Evolutionary conservation across 2,329 filamentous ascomycete genomes (phyloP), one percentile per base, ranked within the genome.

Genomic region (Fusarium nanum): DNA sequence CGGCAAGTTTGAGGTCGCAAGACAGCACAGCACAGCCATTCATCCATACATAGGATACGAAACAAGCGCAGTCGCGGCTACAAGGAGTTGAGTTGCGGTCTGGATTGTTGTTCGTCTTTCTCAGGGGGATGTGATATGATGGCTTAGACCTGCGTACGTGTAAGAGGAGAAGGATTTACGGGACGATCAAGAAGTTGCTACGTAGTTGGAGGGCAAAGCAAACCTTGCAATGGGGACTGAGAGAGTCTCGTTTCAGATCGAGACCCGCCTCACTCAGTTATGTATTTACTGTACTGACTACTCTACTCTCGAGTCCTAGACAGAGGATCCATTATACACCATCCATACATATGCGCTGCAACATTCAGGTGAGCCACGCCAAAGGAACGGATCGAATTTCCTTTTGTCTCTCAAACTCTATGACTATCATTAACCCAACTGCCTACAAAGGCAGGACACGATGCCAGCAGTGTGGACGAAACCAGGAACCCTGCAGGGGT

Each of bases 11-110:
- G 18, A 37, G 18, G 34, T 37, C 34, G 34, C 18, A 37, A 56
- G 32, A 48, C 59, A 71, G 55, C 28, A 54, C 46, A 63, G 20
- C 40, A 41, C 16, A 56, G 28, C 49, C 49, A 41, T 61, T 47
- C 20, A 37, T 37, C 34, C 34, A 37, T 37, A 37, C 30, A 50
- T 23, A n/a, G 22, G 53, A 64, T 44, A 54, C 58, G 71, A 73
- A 72, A 73, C 71, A 73, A 73, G 71, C 71, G 71, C 68, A 60
- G 49, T 67, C 62, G 54, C 64, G 60, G 64, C 60, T 55, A 55
- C 48, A 32, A 45, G 42, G 20, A 52, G n/a, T 42, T 34, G 20
- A 52, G 25, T 42, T 34, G 37, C 48, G 49, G 47, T 46, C 49
- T 52, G 49, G 7, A 27, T 41, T n/a, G 14, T 41, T 52, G 12